Evolutionary conservation across 2,329 filamentous ascomycete genomes (phyloP), one percentile per base, ranked within the genome.

Genomic region (Trichoderma hamatum): DNA sequence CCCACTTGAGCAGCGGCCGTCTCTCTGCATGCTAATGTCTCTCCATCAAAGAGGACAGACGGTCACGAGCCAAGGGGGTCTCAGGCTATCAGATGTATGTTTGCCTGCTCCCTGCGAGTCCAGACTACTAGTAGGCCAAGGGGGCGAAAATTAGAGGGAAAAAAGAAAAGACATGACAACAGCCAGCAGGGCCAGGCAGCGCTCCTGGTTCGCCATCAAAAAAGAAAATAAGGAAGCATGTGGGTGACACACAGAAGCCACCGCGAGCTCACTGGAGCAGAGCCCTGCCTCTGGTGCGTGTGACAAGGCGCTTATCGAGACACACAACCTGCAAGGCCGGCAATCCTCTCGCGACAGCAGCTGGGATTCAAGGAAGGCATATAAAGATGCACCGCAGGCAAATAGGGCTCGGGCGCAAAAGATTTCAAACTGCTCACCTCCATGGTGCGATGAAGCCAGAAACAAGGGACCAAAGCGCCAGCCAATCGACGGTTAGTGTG

Each of bases 221-320:
- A 39, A 64, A 30, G 36, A 11, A n/a, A 24, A n/a, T 19, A 34
- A 30, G 19, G 52, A 49, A 28, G 46, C 62, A 49, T 49, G 62
- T 36, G 64, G 39, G 64, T 67, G 64, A 59, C 64, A 67, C 64
- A 67, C 54, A 59, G 55, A 32, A 58, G 7, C 54, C 14, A n/a
- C 32, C 43, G 61, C 32, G 46, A 64, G 61, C 61, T 64, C 34
- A 64, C 61, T 55, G 61, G 64, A 67, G 52, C 64, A 67, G 34
- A 49, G 63, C 63, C 63, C 63, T 67, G 63, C 63, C 19, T 9
- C 21, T 26, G 1, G 21, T 36, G 63, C 34, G 64, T 67, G 28
- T 67, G 64, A 67, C 64, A 51, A 59, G 54, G 64, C 54, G 64
- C 64, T 67, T 67, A 59, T 67, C 64, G 64, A 67, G 64, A 59